Evolutionary conservation across 768 basidiomycete species (phyloP).

Genomic region (Clavulina sp.): DNA sequence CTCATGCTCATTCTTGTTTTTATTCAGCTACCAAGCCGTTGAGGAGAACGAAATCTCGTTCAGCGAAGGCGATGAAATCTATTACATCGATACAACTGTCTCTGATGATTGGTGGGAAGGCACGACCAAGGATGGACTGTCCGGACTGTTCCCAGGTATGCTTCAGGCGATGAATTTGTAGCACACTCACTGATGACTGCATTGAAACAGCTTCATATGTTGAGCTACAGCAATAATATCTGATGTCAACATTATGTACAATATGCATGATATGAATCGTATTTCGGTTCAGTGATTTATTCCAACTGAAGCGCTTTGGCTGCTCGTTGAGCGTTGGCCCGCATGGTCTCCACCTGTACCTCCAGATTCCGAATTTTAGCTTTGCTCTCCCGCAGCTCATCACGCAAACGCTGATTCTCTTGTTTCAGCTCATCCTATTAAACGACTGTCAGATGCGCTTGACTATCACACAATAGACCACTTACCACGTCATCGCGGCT

Average conservation of each 20-base stretch:
- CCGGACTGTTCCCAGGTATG: conserved; percentile 64
- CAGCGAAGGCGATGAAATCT: conserved; percentile 64
- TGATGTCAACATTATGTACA: neutral
- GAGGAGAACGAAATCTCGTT: conserved; percentile 88
- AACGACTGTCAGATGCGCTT: too few relatives aligned
- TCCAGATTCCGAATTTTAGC: conserved; percentile 72
- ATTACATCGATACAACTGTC: conserved; percentile 52
- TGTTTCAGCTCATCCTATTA: conserved; percentile 19
- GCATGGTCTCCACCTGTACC: conserved; percentile 58
- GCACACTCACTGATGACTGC: conserved; percentile 14
- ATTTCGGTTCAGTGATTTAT: too few relatives aligned
- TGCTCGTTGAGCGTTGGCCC: conserved; percentile 59
- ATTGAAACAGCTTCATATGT: conserved; percentile 19
- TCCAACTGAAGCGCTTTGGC: conserved; percentile 25
- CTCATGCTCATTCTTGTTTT: too few relatives aligned
- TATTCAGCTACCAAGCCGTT: conserved; percentile 59
- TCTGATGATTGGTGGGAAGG: conserved; percentile 89
- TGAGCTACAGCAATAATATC: conserved; percentile 11
- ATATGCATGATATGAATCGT: too few relatives aligned
- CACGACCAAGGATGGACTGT: conserved; percentile 32
- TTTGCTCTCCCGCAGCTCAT: conserved; percentile 60
- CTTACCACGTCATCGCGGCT: too few relatives aligned
- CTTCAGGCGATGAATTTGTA: conserved; percentile 13
- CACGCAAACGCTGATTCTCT: conserved; percentile 45
- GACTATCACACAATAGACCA: too few relatives aligned